A percentile compares a stretch with the other conserved stretches of the same genome.
Conservation (phyloP, 2,329 filamentous ascomycete genomes). For the Fusarium globosum region DNA sequence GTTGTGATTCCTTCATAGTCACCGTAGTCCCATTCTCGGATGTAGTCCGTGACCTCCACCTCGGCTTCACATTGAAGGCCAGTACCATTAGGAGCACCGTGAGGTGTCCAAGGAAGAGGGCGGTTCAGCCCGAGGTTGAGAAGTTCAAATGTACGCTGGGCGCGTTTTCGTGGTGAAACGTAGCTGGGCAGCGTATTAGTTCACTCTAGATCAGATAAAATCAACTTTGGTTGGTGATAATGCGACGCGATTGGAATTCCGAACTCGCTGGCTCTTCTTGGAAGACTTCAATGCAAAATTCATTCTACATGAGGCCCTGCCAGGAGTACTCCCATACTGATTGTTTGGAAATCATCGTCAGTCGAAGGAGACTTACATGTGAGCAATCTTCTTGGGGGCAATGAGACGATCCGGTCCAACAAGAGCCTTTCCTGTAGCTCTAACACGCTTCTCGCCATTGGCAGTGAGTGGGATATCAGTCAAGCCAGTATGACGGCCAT, state of each 20-base stretch:
- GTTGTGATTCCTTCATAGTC: slow-evolving; percentile 86
- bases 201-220: background rate
- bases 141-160: slow-evolving; percentile 90
- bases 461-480: slow-evolving; percentile 88
- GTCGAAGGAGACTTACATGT: slow-evolving; percentile 71
- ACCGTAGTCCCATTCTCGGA: slow-evolving; percentile 90
- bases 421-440: slow-evolving; percentile 82
- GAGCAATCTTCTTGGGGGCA: slow-evolving; percentile 81
- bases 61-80: slow-evolving; percentile 65
- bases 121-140: slow-evolving; percentile 78
- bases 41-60: slow-evolving; percentile 75
- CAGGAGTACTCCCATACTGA: background rate
- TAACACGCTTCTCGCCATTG: slow-evolving; percentile 81
- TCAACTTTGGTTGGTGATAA: background rate
- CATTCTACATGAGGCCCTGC: background rate
- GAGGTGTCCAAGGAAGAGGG: slow-evolving; percentile 74
- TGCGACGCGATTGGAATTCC: background rate
- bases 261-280: background rate
- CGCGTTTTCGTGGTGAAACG: slow-evolving; percentile 86
- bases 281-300: background rate
- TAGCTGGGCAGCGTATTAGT: slow-evolving; percentile 62
- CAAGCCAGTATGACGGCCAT: slow-evolving; percentile 83
- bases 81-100: slow-evolving; percentile 53
- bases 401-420: slow-evolving; percentile 88
- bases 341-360: background rate